Conservation (phyloP, 2,329 filamentous ascomycete genomes). For the Xylaria sp. region DNA sequence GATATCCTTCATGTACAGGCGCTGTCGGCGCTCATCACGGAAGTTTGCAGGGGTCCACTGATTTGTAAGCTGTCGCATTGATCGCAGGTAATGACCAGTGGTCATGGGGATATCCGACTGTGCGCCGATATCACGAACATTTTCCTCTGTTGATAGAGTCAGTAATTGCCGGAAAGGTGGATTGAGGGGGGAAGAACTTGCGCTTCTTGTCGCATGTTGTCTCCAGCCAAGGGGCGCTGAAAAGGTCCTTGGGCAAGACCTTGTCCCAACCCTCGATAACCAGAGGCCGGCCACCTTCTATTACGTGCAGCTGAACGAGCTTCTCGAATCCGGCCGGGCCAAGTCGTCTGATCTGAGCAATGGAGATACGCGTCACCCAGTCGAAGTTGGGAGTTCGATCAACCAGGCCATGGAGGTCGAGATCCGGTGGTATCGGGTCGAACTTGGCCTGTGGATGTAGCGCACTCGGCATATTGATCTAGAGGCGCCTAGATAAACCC, state of each 20-base stretch:
- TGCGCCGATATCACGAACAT: slow-evolving; percentile 80
- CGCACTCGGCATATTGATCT: slow-evolving; percentile 73
- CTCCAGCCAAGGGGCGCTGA: slow-evolving; percentile 83
- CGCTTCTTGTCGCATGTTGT: slow-evolving; percentile 81
- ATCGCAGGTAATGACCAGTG: slow-evolving; percentile 88
- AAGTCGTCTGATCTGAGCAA: slow-evolving; percentile 79
- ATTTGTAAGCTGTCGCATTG: slow-evolving; percentile 83
- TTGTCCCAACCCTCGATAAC: slow-evolving; percentile 90
- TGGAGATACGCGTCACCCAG: slow-evolving; percentile 83
- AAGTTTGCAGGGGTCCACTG: slow-evolving; percentile 82
- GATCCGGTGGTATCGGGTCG: slow-evolving; percentile 86
- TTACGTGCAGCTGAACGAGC: slow-evolving; percentile 83
- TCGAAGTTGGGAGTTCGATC: slow-evolving; percentile 85
- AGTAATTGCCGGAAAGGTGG: slow-evolving; percentile 31
- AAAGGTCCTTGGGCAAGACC: slow-evolving; percentile 78
- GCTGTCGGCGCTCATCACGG: slow-evolving; percentile 80
- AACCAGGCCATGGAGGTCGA: slow-evolving; percentile 80
- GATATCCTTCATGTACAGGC: slow-evolving; percentile 96
- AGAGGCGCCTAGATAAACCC: not conserved
- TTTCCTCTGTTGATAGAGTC: slow-evolving; percentile 70
- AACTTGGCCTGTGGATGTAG: slow-evolving; percentile 87
- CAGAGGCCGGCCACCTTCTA: slow-evolving; percentile 85
- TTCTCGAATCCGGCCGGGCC: slow-evolving; percentile 85
- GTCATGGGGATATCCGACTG: slow-evolving; percentile 84
- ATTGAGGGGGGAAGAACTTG: slow-evolving; percentile 53